A percentile compares a stretch with the other conserved stretches of the same genome.
These are phyloP conservation scores for Debaryomyces hansenii DNA, from an alignment of 805 yeast genomes.

Conservation along the genomic window DNA sequence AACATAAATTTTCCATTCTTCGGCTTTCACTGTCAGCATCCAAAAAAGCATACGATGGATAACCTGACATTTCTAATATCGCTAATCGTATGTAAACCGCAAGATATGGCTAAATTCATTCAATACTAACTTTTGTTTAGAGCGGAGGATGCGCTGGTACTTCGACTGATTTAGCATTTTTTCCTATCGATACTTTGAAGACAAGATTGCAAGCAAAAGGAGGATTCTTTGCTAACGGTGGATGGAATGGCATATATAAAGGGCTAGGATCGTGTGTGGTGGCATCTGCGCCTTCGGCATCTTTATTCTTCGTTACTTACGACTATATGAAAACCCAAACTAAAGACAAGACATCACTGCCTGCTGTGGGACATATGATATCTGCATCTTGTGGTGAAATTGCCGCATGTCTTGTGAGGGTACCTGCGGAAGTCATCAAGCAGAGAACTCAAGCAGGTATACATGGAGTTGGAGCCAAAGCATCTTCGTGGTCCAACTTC, in stretches of 20 bases:
- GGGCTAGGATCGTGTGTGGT: constrained; percentile 93
- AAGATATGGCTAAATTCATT: no score
- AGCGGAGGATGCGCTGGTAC: constrained; percentile 98
- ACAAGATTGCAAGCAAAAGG: constrained; percentile 94
- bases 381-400: constrained; percentile 89
- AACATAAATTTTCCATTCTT: no score
- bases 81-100: constrained; percentile 27
- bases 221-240: constrained; percentile 91
- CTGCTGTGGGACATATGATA: constrained; percentile 67
- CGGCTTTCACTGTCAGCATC: no score
- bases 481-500: constrained; percentile 72
- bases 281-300: constrained; percentile 83
- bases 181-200: constrained; percentile 94
- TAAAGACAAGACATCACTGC: constrained; percentile 25
- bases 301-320: constrained; percentile 64
- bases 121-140: constrained; percentile 14
- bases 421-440: constrained; percentile 95
- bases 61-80: constrained; percentile 29
- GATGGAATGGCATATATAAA: constrained; percentile 84
- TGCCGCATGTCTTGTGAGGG: constrained; percentile 91
- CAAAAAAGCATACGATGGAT: constrained; percentile 19
- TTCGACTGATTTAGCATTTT: constrained; percentile 88
- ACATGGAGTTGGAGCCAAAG: constrained; percentile 28
- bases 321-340: constrained; percentile 64
- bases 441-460: constrained; percentile 78